Base-by-base conservation (phyloP, 1,139 yeast genomes). In the Hyphopichia fennica region DNA sequence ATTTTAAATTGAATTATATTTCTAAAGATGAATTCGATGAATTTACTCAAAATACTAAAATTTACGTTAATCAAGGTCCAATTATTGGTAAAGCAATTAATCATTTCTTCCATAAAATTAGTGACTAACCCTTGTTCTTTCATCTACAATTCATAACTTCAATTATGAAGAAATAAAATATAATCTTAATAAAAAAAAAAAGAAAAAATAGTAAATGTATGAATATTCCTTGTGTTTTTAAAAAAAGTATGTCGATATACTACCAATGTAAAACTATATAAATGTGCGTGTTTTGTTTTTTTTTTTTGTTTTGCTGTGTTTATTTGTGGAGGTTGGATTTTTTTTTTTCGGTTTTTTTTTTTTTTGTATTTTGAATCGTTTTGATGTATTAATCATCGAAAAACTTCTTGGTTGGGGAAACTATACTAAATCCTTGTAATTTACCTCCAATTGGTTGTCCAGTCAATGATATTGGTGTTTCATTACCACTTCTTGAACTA, bases 401-500 rank as follows among this genome's bases (percentile, higher is more conserved):
- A 18, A 67, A 54, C 41, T 55, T 63, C 43, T 63, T 65, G 27
- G 60, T 59, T 9, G 75, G 71, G 10, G 73, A 61, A n/a, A 72
- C 72, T 34, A 72, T 67, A 17, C 67, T 55, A 41, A 73, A 68
- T 3, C 77, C 77, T 44, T 68, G 73, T 38, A 73, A 56, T 50
- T 65, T 70, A 1, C 76, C 77, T 17, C 77, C 74, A 33, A 11
- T 20, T 17, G 33, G 15, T 34, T 27, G 41, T 16, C 14, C 5
- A 31, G 41, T 39, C 4, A 44, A 30, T 11, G 39, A 17, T 18
- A 35, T 45, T 22, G 43, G 41, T 11, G 46, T 33, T n/a, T 34
- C 29, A 37, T 34, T 13, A 11, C 28, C 25, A 35, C 23, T 19
- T 17, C 22, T 31, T 16, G 31, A 25, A 28, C 17, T 16, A 11